Evolutionary conservation across 306 rosid species (phyloP), one percentile per base, ranked within the genome.

Genomic region (Morella rubra): DNA sequence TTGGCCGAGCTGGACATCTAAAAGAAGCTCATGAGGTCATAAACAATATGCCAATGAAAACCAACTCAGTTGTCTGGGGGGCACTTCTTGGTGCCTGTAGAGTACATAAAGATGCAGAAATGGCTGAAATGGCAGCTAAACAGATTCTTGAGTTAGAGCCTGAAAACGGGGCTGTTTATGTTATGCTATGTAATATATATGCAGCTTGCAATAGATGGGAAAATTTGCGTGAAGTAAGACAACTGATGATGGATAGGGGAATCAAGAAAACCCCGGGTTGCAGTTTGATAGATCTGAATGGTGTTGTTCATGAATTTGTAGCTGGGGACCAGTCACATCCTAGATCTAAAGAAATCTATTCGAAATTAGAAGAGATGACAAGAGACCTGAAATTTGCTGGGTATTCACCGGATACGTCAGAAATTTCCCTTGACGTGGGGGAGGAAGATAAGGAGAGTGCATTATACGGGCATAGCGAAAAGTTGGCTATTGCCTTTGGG

Each of bases 201-300:
- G 97, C 97, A 62, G 85, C 93, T 27, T 92, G 96, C 85, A 85
- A 85, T 64, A 86, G 81, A 81, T 83, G 88, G 90, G 91, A 88
- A 72, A 85, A 72, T 56, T 76, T 90, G 80, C 87, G 80, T 20
- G 60, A 77, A 55, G 70, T 88, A 41, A 83, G 95, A 79, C 80
- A 81, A 51, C 40, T 78, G 76, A 89, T 90, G 90, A 84, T 83
- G 84, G 83, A 86, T 22, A 89, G 81, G 74, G 95, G 97, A 83
- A 92, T 92, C 66, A 90, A 87, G 92, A 94, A 94, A 90, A 88
- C 76, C 24, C 98, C 98, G 4, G 98, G 96, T 49, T 94, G 97
- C 80, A 94, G 97, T 74, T 81, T 87, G 85, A 89, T 94, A 74
- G 97, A 95, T 85, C 73, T 92, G 90, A 89, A 90, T 74, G 96